Evolutionary conservation across 2,329 filamentous ascomycete genomes (phyloP).

Genomic region (Rutstroemia sp.): DNA sequence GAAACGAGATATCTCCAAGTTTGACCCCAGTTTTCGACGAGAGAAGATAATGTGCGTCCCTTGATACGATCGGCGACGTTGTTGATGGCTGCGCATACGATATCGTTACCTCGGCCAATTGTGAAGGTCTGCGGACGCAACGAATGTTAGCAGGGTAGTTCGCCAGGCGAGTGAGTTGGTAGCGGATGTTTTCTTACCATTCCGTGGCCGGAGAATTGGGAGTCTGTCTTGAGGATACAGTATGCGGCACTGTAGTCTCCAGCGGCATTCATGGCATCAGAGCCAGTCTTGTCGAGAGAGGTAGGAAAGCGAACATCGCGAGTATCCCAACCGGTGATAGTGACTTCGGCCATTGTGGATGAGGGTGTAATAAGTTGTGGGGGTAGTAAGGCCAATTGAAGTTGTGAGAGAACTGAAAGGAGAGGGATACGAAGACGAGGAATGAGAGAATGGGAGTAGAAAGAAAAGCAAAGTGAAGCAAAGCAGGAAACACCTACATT

Average conservation of each 20-base stretch:
- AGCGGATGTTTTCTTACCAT: conserved; percentile 48
- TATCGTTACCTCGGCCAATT: conserved; percentile 84
- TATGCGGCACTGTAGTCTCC: conserved; percentile 93
- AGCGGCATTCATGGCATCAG: conserved; percentile 92
- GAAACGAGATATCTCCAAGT: conserved; percentile 91
- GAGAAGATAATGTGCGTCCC: conserved; percentile 66
- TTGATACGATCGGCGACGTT: conserved; percentile 70
- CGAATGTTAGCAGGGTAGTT: conserved; percentile 3
- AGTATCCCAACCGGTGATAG: conserved; percentile 64
- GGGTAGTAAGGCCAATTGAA: neutral
- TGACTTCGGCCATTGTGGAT: conserved; percentile 47
- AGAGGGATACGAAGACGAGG: neutral
- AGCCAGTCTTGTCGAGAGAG: conserved; percentile 94
- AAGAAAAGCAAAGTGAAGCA: neutral
- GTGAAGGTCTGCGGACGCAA: conserved; percentile 61
- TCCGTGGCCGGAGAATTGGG: conserved; percentile 62
- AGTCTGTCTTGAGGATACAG: conserved; percentile 81
- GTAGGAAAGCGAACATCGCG: conserved; percentile 77
- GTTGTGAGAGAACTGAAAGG: neutral
- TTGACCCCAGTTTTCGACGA: conserved; percentile 75
- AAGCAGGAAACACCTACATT: neutral
- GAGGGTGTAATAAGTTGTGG: neutral
- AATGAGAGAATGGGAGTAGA: neutral
- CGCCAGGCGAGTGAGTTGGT: neutral
- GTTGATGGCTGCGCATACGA: conserved; percentile 78